A percentile compares a stretch with the other conserved stretches of the same genome.
These are phyloP conservation scores for Mycotypha africana DNA, from an alignment of 371 early-diverging fungal species.

Conservation along the genomic window DNA sequence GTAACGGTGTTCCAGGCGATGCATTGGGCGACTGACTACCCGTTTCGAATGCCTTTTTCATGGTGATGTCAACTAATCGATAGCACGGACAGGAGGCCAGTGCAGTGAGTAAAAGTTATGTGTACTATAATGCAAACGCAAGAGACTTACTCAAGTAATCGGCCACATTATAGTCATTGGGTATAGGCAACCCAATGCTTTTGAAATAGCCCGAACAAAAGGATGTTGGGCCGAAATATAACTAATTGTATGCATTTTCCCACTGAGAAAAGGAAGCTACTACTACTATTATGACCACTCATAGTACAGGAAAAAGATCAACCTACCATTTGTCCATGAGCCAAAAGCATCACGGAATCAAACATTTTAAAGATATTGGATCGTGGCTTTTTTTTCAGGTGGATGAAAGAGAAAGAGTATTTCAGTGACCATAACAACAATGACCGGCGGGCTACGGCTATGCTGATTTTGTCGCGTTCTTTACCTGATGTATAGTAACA, in stretches of 20 bases:
- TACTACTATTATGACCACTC: too few relatives aligned
- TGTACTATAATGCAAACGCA: neutral
- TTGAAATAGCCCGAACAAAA: slow-evolving; percentile 45
- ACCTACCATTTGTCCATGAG: slow-evolving; percentile 62
- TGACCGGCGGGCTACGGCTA: too few relatives aligned
- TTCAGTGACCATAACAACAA: too few relatives aligned
- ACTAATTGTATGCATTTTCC: too few relatives aligned
- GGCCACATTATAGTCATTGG: slow-evolving; percentile 76
- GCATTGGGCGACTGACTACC: too few relatives aligned
- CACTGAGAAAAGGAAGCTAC: too few relatives aligned
- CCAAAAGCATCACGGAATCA: slow-evolving; percentile 71
- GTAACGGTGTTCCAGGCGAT: slow-evolving; percentile 5
- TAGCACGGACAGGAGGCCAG: too few relatives aligned
- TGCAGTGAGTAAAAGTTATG: too few relatives aligned
- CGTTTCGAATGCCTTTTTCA: slow-evolving; percentile 32
- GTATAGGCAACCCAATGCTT: slow-evolving; percentile 61
- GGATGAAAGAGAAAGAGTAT: too few relatives aligned
- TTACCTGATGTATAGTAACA: slow-evolving; percentile 74
- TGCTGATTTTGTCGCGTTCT: too few relatives aligned
- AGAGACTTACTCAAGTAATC: slow-evolving; percentile 59
- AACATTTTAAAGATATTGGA: slow-evolving; percentile 77
- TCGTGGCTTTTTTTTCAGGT: too few relatives aligned
- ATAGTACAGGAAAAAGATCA: too few relatives aligned
- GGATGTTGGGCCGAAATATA: slow-evolving; percentile 57
- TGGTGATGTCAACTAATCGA: slow-evolving; percentile 45